Percentiles rank a stretch among this genome's conserved stretches.
phyloP scores from a whole-genome alignment of 2,329 filamentous ascomycete species.

The Fusarium coffeatum region DNA sequence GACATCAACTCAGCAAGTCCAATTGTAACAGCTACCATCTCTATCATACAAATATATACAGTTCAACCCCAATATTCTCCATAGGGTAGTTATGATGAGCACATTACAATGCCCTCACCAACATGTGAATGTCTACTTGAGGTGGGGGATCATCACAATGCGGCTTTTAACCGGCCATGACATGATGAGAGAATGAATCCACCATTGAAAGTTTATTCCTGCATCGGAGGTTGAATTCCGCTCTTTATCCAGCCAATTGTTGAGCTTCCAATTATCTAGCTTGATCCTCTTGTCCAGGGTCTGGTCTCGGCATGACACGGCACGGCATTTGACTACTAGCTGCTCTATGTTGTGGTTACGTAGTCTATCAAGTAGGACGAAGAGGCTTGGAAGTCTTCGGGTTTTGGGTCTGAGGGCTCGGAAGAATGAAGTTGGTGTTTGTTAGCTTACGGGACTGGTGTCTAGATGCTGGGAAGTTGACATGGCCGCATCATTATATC shows the following conservation, averaged over 20 bases:
- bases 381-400: neutral
- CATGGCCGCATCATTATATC: neutral
- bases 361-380: neutral
- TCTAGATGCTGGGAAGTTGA: neutral
- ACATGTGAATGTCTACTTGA: slow-evolving; percentile 5
- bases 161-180: slow-evolving; percentile 39
- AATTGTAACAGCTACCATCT: neutral
- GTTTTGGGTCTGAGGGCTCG: too few relatives aligned
- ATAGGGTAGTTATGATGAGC: neutral
- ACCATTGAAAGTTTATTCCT: slow-evolving; percentile 6
- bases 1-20: slow-evolving; percentile 4
- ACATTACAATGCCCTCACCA: neutral
- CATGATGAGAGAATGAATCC: slow-evolving; percentile 8
- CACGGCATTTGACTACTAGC: slow-evolving; percentile 4
- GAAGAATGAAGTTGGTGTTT: too few relatives aligned
- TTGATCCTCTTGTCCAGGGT: neutral
- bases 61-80: rapidly evolving
- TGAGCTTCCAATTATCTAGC: slow-evolving; percentile 22
- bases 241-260: slow-evolving; percentile 22
- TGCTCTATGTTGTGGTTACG: neutral
- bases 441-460: neutral
- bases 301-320: slow-evolving; percentile 8
- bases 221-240: slow-evolving; percentile 21
- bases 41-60: too few relatives aligned
- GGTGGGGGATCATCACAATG: slow-evolving; percentile 27